These are phyloP conservation scores for Rutstroemia sp. DNA, from an alignment of 2,329 filamentous ascomycete genomes.

Conservation along the genomic window DNA sequence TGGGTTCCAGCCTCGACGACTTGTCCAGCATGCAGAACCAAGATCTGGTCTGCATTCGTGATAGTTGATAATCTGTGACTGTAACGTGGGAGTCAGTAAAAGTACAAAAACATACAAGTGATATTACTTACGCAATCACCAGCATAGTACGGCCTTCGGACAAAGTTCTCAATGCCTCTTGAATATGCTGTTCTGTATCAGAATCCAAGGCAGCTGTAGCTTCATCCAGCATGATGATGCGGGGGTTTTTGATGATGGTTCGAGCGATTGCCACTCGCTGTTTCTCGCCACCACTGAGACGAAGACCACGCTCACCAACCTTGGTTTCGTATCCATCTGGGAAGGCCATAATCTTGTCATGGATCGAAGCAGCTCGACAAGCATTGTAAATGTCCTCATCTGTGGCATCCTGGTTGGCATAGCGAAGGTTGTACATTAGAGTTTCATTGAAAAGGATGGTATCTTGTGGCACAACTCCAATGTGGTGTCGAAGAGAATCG, in stretches of 20 bases:
- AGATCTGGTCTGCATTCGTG: constrained; percentile 82
- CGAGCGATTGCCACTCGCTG: constrained; percentile 90
- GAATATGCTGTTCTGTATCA: constrained; percentile 88
- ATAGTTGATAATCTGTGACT: constrained; percentile 73
- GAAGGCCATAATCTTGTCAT: constrained; percentile 85
- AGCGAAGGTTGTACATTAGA: constrained; percentile 89
- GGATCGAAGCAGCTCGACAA: constrained; percentile 81
- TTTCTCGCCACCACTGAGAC: constrained; percentile 85
- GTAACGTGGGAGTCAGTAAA: constrained; percentile 69
- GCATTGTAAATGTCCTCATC: constrained; percentile 77
- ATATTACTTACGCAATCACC: constrained; percentile 70
- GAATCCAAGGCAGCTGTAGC: constrained; percentile 88
- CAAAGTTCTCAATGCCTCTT: constrained; percentile 74
- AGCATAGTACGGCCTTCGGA: constrained; percentile 84
- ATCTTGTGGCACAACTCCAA: constrained; percentile 95
- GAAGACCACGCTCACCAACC: constrained; percentile 82
- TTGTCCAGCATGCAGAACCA: constrained; percentile 71
- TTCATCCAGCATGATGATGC: constrained; percentile 88
- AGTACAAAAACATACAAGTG: constrained; percentile 50
- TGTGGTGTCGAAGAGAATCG: constrained; percentile 82
- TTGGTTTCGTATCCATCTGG: constrained; percentile 84
- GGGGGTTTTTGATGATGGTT: constrained; percentile 85
- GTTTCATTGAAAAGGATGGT: constrained; percentile 93
- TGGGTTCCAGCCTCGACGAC: constrained; percentile 76
- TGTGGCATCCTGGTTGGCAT: constrained; percentile 74